Conservation (phyloP, 148 eudicot species). For the Amaranthus palmeri region DNA sequence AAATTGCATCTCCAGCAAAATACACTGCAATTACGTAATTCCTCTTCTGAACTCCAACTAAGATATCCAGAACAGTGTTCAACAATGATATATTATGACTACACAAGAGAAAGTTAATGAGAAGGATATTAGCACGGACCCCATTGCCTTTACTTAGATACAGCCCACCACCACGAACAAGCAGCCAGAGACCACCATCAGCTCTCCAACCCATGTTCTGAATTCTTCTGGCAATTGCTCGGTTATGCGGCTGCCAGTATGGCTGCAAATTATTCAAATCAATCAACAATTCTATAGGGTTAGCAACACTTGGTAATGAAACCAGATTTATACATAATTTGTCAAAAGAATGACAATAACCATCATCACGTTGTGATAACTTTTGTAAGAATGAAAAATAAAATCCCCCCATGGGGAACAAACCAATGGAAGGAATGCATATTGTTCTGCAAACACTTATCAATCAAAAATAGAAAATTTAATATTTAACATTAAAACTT, state of each 20-base stretch:
- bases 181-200: slow-evolving; percentile 99
- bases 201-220: slow-evolving; percentile 99
- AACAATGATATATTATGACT: background rate
- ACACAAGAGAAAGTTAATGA: slow-evolving; percentile 1
- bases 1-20: background rate
- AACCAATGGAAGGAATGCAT: background rate
- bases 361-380: background rate
- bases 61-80: background rate
- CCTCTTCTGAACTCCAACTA: slow-evolving; percentile 4
- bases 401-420: background rate
- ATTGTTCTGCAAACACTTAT: background rate
- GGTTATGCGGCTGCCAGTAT: slow-evolving; percentile 98
- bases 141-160: slow-evolving; percentile 96
- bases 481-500: background rate
- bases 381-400: background rate
- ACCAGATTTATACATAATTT: background rate
- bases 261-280: slow-evolving; percentile 46
- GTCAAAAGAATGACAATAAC: background rate
- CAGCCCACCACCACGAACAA: slow-evolving; percentile 98
- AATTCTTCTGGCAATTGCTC: slow-evolving; percentile 90
- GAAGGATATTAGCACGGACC: slow-evolving; percentile 42
- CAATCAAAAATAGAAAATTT: background rate
- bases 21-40: background rate
- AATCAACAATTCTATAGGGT: background rate
- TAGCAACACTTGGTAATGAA: slow-evolving; percentile 1